These are phyloP conservation scores for Pseudocercospora cruenta DNA, from an alignment of 2,329 filamentous ascomycete species.

Conservation along the genomic window DNA sequence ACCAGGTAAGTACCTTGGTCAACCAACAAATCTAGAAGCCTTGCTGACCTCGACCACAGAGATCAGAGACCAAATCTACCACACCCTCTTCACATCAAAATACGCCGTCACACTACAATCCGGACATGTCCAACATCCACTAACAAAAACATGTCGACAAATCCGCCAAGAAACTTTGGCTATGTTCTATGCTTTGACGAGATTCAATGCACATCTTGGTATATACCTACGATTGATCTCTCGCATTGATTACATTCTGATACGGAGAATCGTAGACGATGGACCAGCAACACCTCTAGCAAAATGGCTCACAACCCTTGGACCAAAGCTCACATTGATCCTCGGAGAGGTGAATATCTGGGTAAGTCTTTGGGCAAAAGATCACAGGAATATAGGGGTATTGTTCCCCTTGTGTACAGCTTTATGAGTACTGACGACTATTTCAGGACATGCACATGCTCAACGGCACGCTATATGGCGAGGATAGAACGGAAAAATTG, in stretches of 20 bases:
- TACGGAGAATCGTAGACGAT: too few species aligned
- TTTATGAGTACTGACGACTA: neutral
- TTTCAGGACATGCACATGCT: constrained; percentile 32
- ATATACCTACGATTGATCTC: neutral
- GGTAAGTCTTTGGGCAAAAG: constrained; percentile 14
- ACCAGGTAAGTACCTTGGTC: neutral
- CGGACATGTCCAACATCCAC: constrained; percentile 21
- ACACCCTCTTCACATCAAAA: constrained; percentile 25
- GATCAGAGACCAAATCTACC: constrained; percentile 31
- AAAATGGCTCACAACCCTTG: constrained; percentile 26
- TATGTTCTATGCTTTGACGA: constrained; percentile 29
- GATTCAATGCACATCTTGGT: constrained; percentile 34
- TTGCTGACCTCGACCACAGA: constrained; percentile 10
- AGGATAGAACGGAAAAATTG: constrained; percentile 15
- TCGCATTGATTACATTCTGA: too few species aligned
- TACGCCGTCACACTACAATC: constrained; percentile 28
- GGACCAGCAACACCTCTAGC: constrained; percentile 30
- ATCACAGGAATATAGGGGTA: neutral
- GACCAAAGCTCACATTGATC: constrained; percentile 18
- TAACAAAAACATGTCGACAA: constrained; percentile 30
- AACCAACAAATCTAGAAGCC: neutral
- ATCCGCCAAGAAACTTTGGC: constrained; percentile 27
- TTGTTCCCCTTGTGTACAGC: too few species aligned
- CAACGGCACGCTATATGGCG: constrained; percentile 30
- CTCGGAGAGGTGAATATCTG: constrained; percentile 31